phyloP scores from a whole-genome alignment of 2,329 filamentous ascomycete genomes.

The Claviceps citrina region DNA sequence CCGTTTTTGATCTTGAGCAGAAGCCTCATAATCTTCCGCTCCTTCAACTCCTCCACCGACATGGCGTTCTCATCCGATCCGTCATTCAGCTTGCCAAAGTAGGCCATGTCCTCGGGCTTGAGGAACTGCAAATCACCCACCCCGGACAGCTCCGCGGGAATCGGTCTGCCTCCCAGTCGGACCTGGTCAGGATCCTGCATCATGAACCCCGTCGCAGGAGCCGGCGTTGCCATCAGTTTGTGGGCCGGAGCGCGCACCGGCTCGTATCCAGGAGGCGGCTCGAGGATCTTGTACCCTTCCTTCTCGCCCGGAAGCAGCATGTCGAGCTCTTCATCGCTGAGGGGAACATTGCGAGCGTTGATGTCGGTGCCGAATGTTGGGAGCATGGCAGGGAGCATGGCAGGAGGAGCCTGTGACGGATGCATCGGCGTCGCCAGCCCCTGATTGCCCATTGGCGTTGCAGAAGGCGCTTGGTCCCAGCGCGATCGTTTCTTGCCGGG shows the following conservation, averaged over 20 bases:
- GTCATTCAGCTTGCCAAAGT: constrained; percentile 95
- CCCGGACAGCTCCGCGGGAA: constrained; percentile 89
- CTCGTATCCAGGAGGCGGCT: constrained; percentile 82
- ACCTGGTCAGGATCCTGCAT: constrained; percentile 89
- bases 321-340: constrained; percentile 91
- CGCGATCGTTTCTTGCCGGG: constrained; percentile 62
- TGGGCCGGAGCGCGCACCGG: constrained; percentile 64
- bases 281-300: constrained; percentile 84
- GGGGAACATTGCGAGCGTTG: constrained; percentile 53
- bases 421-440: constrained; percentile 70
- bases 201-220: constrained; percentile 77
- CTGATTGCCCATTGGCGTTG: constrained; percentile 57
- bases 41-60: constrained; percentile 89
- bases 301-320: constrained; percentile 73
- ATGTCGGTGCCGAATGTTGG: constrained; percentile 70
- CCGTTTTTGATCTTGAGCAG: constrained; percentile 98
- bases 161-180: constrained; percentile 69
- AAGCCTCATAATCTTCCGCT: constrained; percentile 95
- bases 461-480: constrained; percentile 81
- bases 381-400: constrained; percentile 30
- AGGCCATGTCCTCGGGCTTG: constrained; percentile 96
- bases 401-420: constrained; percentile 41
- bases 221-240: constrained; percentile 57
- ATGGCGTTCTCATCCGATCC: constrained; percentile 81
- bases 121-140: constrained; percentile 95